phyloP scores from a whole-genome alignment of 495 filamentous ascomycete genomes.

The Cercophora sp. region DNA sequence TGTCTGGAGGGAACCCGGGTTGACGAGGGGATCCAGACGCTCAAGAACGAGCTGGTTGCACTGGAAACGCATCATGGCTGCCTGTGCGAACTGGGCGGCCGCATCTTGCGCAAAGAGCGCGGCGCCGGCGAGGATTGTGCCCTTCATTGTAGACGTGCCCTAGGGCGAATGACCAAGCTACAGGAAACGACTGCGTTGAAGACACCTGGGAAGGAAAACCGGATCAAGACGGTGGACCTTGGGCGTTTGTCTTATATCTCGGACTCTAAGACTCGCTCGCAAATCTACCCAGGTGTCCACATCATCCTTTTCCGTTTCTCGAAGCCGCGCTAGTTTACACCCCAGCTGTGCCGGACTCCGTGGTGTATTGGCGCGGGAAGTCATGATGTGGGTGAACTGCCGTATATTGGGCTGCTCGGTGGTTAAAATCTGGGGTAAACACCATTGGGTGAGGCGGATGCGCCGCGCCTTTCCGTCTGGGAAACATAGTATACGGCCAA shows the following conservation, averaged over 20 bases:
- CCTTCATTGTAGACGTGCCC: slow-evolving; percentile 25
- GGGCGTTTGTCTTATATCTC: too few relatives aligned
- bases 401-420: neutral
- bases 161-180: too few relatives aligned
- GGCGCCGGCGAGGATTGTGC: slow-evolving; percentile 25
- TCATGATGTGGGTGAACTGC: neutral
- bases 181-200: too few relatives aligned
- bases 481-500: neutral
- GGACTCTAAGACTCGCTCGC: neutral
- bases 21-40: slow-evolving; percentile 41
- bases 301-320: neutral
- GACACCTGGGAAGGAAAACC: neutral
- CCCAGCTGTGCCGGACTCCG: neutral
- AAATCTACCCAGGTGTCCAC: too few relatives aligned
- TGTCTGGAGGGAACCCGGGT: slow-evolving; percentile 35
- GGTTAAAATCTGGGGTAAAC: neutral
- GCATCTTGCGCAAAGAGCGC: slow-evolving; percentile 23
- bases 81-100: slow-evolving; percentile 31
- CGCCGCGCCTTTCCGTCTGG: neutral
- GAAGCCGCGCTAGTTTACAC: neutral
- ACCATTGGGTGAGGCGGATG: neutral
- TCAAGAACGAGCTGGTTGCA: slow-evolving; percentile 44
- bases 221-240: slow-evolving; percentile 11
- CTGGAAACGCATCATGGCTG: slow-evolving; percentile 44
- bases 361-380: neutral